A percentile compares a stretch with the other conserved stretches of the same genome.
Evolutionary conservation across 345 rosid species (phyloP).

Genomic region (Fremontodendron californicum): DNA sequence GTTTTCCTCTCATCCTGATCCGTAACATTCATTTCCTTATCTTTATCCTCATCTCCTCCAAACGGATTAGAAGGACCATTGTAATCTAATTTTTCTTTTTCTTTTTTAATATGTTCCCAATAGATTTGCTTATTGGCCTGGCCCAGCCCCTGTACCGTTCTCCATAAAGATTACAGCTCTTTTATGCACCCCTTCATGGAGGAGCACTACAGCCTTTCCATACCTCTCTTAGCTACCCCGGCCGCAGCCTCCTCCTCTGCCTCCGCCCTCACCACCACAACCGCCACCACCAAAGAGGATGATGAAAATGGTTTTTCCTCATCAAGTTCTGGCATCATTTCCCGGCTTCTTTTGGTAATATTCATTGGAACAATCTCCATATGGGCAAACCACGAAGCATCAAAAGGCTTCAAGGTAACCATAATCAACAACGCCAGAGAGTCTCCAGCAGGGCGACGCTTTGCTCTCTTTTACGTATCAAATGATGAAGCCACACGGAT

Average conservation of each 20-base stretch:
- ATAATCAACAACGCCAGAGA: conserved; percentile 37
- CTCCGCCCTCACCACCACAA: background rate
- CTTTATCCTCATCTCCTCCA: too few relatives aligned
- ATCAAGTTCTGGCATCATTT: conserved; percentile 20
- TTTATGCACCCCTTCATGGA: conserved; percentile 19
- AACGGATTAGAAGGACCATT: too few relatives aligned
- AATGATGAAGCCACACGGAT: conserved; percentile 49
- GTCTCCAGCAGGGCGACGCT: conserved; percentile 31
- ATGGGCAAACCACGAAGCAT: conserved; percentile 53
- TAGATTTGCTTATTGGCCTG: background rate
- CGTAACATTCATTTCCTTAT: too few relatives aligned
- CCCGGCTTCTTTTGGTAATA: conserved; percentile 31
- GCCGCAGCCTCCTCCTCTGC: too few relatives aligned
- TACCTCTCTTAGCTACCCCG: conserved; percentile 28
- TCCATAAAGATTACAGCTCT: background rate
- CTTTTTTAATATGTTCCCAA: too few relatives aligned
- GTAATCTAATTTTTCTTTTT: too few relatives aligned
- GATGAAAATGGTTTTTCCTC: background rate
- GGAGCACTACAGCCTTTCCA: conserved; percentile 25
- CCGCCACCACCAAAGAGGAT: background rate
- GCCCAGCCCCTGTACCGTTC: background rate
- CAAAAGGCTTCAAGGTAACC: conserved; percentile 41
- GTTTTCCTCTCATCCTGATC: too few relatives aligned
- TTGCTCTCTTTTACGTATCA: conserved; percentile 42
- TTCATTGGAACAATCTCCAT: conserved; percentile 40